These are phyloP conservation scores for Penicillium decumbens DNA, from an alignment of 2,329 filamentous ascomycete species.

Conservation along the genomic window DNA sequence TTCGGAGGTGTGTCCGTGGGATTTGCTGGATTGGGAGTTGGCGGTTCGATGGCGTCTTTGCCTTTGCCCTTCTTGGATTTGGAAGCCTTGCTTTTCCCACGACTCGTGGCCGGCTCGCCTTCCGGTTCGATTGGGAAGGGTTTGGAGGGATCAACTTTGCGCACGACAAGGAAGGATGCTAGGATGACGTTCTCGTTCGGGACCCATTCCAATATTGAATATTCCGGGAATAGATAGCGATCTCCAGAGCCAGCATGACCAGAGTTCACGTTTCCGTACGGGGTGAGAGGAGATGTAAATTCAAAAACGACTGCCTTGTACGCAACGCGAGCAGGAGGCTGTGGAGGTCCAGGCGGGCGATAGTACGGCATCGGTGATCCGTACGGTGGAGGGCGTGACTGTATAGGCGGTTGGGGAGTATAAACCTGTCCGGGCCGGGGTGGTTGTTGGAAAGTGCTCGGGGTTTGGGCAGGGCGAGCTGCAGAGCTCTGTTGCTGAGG, in stretches of 20 bases:
- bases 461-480: conserved; percentile 22
- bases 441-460: conserved; percentile 18
- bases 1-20: conserved; percentile 21
- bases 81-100: conserved; percentile 28
- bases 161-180: conserved; percentile 46
- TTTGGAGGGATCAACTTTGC: conserved; percentile 39
- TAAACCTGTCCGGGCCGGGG: conserved; percentile 28
- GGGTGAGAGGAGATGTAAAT: conserved; percentile 42
- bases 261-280: conserved; percentile 40
- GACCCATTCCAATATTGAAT: conserved; percentile 47
- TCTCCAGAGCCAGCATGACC: conserved; percentile 43
- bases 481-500: conserved; percentile 23
- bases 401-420: conserved; percentile 30
- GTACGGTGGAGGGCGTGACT: conserved; percentile 36
- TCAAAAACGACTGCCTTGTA: conserved; percentile 49
- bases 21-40: conserved; percentile 8
- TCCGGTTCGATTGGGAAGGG: conserved; percentile 37
- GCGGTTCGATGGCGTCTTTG: conserved; percentile 11
- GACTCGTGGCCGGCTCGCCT: conserved; percentile 26
- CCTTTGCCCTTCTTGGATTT: conserved; percentile 39
- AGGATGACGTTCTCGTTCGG: conserved; percentile 44
- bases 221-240: conserved; percentile 47
- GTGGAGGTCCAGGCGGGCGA: conserved; percentile 28
- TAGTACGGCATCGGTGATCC: conserved; percentile 33
- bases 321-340: conserved; percentile 35